Conservation (phyloP, 306 rosid species). For the Senna siamea region DNA sequence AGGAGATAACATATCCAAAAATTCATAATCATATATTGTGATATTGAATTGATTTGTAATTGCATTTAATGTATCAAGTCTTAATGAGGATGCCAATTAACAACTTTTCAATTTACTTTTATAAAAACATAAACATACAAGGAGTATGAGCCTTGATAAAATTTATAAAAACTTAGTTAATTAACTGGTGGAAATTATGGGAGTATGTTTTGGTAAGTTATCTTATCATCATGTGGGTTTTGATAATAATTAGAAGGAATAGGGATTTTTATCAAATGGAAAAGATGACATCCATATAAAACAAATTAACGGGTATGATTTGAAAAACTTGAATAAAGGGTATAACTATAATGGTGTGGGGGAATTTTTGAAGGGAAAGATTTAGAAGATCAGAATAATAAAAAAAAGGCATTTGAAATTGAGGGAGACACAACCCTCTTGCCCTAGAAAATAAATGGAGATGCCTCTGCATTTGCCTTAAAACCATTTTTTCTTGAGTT, state of each 20-base stretch:
- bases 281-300: conserved; percentile 50
- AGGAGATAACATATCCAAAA: no score
- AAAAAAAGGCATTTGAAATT: conserved; percentile 53
- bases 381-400: conserved; percentile 55
- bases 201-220: conserved; percentile 36
- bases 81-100: no score
- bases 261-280: conserved; percentile 41
- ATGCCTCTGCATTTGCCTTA: conserved; percentile 53
- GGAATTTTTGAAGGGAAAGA: conserved; percentile 52
- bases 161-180: no score
- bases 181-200: no score
- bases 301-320: conserved; percentile 43
- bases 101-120: no score
- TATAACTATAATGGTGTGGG: conserved; percentile 47
- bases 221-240: conserved; percentile 38
- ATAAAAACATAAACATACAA: no score
- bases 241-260: conserved; percentile 39
- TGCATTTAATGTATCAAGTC: no score
- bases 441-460: conserved; percentile 63
- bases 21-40: no score
- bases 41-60: no score
- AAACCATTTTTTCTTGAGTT: conserved; percentile 50
- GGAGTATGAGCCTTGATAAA: no score
- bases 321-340: conserved; percentile 32
- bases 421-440: conserved; percentile 73